phyloP scores from a whole-genome alignment of 306 rosid species.

The Gillenia trifoliata region DNA sequence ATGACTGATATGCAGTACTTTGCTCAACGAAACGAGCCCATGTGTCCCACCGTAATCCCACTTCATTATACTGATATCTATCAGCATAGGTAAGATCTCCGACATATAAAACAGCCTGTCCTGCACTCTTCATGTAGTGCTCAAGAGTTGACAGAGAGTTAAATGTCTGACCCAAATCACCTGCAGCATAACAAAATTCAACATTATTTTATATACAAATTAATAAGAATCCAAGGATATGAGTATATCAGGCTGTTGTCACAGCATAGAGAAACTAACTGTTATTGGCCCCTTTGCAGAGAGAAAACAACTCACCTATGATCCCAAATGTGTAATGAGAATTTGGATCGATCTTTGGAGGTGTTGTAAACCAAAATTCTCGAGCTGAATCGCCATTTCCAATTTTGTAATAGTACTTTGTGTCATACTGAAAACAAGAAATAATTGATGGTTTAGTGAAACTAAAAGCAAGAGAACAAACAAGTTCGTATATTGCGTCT shows the following conservation, averaged over 20 bases:
- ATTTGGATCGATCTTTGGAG: constrained; percentile 69
- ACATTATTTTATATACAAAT: constrained; percentile 7
- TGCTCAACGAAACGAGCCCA: constrained; percentile 79
- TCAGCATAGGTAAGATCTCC: constrained; percentile 98
- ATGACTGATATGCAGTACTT: constrained; percentile 85
- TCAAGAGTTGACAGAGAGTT: constrained; percentile 93
- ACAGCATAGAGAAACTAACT: neutral
- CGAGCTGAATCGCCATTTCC: constrained; percentile 86
- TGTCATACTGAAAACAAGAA: constrained; percentile 49
- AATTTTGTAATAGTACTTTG: constrained; percentile 81
- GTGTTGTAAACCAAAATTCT: constrained; percentile 80
- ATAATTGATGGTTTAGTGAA: neutral
- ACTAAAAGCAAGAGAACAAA: neutral
- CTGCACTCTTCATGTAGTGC: constrained; percentile 83
- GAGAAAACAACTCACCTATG: constrained; percentile 57
- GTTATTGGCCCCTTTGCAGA: neutral
- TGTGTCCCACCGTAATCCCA: constrained; percentile 91
- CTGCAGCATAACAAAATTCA: constrained; percentile 34
- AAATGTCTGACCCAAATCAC: constrained; percentile 96
- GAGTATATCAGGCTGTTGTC: constrained; percentile 1
- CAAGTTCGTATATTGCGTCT: neutral
- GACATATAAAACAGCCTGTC: constrained; percentile 67
- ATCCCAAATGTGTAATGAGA: constrained; percentile 84
- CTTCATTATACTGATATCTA: constrained; percentile 67
- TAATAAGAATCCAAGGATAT: constrained; percentile 4